phyloP scores from a whole-genome alignment of 2,329 filamentous ascomycete genomes.

The Penicillium sp. region DNA sequence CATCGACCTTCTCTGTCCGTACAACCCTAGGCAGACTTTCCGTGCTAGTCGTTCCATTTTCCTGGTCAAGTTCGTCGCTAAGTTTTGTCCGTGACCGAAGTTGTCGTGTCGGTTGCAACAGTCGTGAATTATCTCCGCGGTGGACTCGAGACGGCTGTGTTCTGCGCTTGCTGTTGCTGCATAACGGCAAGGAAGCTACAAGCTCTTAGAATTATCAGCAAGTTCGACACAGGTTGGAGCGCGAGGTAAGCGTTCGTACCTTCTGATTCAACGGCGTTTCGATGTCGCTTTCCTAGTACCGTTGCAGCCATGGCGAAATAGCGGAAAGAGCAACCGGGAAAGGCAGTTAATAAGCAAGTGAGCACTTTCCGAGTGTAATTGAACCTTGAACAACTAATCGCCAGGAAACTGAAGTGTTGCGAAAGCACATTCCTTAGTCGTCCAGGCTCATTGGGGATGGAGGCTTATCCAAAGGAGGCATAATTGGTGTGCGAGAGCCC shows the following conservation, averaged over 20 bases:
- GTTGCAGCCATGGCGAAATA: slow-evolving; percentile 43
- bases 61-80: slow-evolving; percentile 31
- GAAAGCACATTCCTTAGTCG: neutral
- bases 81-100: slow-evolving; percentile 44
- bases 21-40: slow-evolving; percentile 37
- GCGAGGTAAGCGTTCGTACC: slow-evolving; percentile 39
- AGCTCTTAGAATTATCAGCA: neutral
- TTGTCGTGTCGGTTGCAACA: slow-evolving; percentile 33
- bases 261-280: slow-evolving; percentile 42
- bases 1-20: slow-evolving; percentile 54
- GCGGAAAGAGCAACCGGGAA: slow-evolving; percentile 27
- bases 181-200: slow-evolving; percentile 36
- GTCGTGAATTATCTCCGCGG: slow-evolving; percentile 36
- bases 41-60: slow-evolving; percentile 32
- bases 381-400: neutral
- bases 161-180: slow-evolving; percentile 53
- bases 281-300: slow-evolving; percentile 52
- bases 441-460: neutral
- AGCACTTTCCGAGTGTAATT: slow-evolving; percentile 2
- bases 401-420: neutral
- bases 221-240: slow-evolving; percentile 14
- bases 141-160: slow-evolving; percentile 49
- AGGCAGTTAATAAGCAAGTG: slow-evolving; percentile 3
- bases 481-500: slow-evolving; percentile 22
- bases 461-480: slow-evolving; percentile 24